Conservation (phyloP, 2,329 filamentous ascomycete species). For the Phyllosticta citribraziliensis region DNA sequence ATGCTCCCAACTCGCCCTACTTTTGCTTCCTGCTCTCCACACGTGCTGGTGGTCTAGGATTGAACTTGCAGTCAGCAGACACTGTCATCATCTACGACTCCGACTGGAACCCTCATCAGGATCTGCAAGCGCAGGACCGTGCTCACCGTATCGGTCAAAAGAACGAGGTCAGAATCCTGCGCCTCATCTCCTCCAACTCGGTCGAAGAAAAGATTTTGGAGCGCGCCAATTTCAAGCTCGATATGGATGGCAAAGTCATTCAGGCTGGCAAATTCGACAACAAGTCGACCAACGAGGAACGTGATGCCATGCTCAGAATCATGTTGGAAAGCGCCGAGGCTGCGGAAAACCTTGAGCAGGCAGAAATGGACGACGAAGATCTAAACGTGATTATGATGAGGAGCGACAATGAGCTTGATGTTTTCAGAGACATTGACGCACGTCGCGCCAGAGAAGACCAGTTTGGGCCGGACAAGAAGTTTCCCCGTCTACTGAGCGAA, state of each 20-base stretch:
- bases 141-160: slow-evolving; percentile 99
- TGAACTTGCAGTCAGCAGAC: slow-evolving; percentile 94
- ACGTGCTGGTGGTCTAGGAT: slow-evolving; percentile 91
- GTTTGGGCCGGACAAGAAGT: slow-evolving; percentile 63
- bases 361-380: slow-evolving; percentile 98
- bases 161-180: slow-evolving; percentile 94
- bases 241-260: slow-evolving; percentile 99
- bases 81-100: slow-evolving; percentile 99
- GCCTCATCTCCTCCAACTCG: slow-evolving; percentile 91
- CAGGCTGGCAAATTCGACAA: slow-evolving; percentile 99
- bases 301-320: slow-evolving; percentile 91
- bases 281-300: slow-evolving; percentile 96
- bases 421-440: slow-evolving; percentile 78
- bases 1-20: slow-evolving; percentile 79
- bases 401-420: slow-evolving; percentile 63
- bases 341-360: slow-evolving; percentile 66
- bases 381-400: slow-evolving; percentile 90
- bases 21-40: slow-evolving; percentile 99
- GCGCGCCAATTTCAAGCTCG: slow-evolving; percentile 91
- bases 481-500: slow-evolving; percentile 77
- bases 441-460: slow-evolving; percentile 55
- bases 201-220: slow-evolving; percentile 98
- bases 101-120: slow-evolving; percentile 98
- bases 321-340: slow-evolving; percentile 73
- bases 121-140: slow-evolving; percentile 98